phyloP scores from a whole-genome alignment of 768 basidiomycete species.

The Flagelloscypha sp. region DNA sequence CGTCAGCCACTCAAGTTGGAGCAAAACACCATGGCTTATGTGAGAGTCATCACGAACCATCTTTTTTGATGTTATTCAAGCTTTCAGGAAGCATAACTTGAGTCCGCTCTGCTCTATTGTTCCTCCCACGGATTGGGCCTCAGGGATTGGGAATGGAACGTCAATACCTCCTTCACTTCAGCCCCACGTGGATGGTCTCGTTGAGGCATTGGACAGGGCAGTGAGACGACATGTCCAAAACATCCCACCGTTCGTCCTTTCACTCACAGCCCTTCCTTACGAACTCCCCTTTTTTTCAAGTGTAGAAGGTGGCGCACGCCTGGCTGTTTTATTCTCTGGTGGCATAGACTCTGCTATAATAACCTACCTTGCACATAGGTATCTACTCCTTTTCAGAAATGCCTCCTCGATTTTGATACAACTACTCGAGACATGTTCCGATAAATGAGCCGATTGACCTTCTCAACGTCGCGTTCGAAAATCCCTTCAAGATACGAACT shows the following conservation, averaged over 20 bases:
- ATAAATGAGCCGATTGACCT: slow-evolving; percentile 80
- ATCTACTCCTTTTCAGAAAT: slow-evolving; percentile 12
- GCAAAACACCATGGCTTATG: no score
- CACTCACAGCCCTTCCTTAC: no score
- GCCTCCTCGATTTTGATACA: not conserved
- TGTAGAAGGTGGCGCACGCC: slow-evolving; percentile 36
- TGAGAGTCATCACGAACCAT: no score
- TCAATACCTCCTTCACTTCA: slow-evolving; percentile 35
- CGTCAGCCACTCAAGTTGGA: no score
- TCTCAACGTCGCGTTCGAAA: slow-evolving; percentile 92
- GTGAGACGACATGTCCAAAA: slow-evolving; percentile 60
- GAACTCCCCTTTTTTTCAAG: no score
- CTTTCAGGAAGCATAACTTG: no score
- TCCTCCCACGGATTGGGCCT: no score
- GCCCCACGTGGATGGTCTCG: slow-evolving; percentile 40
- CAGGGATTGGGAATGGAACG: no score
- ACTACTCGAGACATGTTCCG: slow-evolving; percentile 53
- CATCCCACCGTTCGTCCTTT: slow-evolving; percentile 55
- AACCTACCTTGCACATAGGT: slow-evolving; percentile 75
- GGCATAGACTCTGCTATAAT: slow-evolving; percentile 90
- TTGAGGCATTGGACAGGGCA: slow-evolving; percentile 51
- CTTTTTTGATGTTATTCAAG: no score
- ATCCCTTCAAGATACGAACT: slow-evolving; percentile 67
- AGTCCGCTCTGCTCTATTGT: no score
- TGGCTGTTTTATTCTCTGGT: slow-evolving; percentile 90